Evolutionary conservation across 208 protist genomes (phyloP).

Genomic region (Leishmania major): DNA sequence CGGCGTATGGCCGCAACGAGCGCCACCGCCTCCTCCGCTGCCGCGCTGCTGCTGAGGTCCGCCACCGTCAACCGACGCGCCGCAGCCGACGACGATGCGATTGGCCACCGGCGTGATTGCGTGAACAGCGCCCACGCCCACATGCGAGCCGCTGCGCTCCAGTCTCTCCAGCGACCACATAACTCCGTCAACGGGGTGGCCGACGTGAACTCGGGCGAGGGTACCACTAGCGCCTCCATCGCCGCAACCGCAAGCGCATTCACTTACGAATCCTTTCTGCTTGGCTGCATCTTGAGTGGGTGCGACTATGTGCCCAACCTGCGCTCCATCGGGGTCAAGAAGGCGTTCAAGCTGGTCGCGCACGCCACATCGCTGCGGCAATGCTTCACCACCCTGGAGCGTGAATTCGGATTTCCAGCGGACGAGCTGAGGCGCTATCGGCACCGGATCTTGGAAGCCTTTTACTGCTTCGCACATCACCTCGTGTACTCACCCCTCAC

Average conservation of each 20-base stretch:
- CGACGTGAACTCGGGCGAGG: neutral
- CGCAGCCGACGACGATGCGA: neutral
- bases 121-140: slow-evolving; percentile 4
- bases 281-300: slow-evolving; percentile 96
- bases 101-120: neutral
- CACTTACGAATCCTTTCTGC: slow-evolving; percentile 88
- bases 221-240: neutral
- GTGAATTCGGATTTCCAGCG: slow-evolving; percentile 56
- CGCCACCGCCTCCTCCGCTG: neutral
- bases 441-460: slow-evolving; percentile 54
- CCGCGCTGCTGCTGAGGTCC: neutral
- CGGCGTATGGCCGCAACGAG: slow-evolving; percentile 14
- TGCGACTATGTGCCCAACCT: slow-evolving; percentile 97
- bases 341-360: slow-evolving; percentile 84
- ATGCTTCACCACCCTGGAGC: slow-evolving; percentile 46
- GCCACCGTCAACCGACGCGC: neutral
- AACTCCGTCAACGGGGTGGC: neutral
- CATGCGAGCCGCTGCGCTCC: slow-evolving; percentile 13
- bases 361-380: slow-evolving; percentile 50
- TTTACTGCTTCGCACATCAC: slow-evolving; percentile 91
- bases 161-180: slow-evolving; percentile 1
- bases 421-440: slow-evolving; percentile 74
- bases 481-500: slow-evolving; percentile 84
- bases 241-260: slow-evolving; percentile 25
- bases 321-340: slow-evolving; percentile 93